Base-by-base conservation (phyloP, 805 yeast species). In the Ogataea nitratoaversa region DNA sequence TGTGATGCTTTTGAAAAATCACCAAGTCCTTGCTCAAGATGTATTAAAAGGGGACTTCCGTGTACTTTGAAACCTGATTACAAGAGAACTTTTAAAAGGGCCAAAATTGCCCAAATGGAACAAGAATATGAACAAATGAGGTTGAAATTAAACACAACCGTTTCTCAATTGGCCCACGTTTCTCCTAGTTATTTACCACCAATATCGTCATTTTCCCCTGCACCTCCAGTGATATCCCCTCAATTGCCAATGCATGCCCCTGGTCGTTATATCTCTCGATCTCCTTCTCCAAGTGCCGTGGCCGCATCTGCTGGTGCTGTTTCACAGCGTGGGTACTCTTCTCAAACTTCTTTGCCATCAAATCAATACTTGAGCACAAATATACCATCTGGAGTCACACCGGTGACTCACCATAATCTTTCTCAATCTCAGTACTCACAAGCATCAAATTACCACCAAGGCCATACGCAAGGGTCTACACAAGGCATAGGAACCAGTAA, bases 21-120 rank as follows among this genome's bases (percentile, higher is more conserved):
- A 24, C 96, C 96, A 0, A 68, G 68, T 8, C 85, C 96, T 2
- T 93, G 99, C 54, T 69, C 91, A 0, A 70, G 96, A 45, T 93
- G 99, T 60, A 56, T 66, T 8, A 84, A 83, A 57, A 78, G 86
- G 54, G 76, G 78, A 7, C 67, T 84, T 3, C 68, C 68, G 14
- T 91, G 99, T 59, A 75, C 81, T 19, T 62, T 93, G 35, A 80
- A 87, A 52, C 73, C 84, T 13, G 93, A 82, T 51, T 91, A 85
- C 61, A 88, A 90, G 60, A 71, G 99, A 52, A 89, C 96, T 0
- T 85, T 84, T 48, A 93, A 91, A 57, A 70, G 98, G 33, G 95
- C 91, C 13, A 71, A 86, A 43, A 76, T 84, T 32, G 88, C 84
- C n/a, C 84, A 80, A 49, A 69, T 91, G 39, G 98, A 90, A 56